Conservation (phyloP, 441 rosid species). For the Bruguiera hainesii region DNA sequence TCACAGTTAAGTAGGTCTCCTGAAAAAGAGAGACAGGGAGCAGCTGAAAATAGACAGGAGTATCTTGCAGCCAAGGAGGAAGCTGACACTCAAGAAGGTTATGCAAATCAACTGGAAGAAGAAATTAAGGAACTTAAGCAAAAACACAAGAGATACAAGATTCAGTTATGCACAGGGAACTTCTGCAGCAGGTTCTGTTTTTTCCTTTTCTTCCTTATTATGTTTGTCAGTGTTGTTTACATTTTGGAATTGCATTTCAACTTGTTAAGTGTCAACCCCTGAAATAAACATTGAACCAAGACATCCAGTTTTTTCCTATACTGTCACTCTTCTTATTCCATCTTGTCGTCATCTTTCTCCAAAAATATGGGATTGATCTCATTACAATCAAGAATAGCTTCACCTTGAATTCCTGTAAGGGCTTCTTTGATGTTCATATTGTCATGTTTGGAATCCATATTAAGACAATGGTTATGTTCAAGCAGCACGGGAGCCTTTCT, state of each 20-base stretch:
- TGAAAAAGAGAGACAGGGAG: constrained; percentile 98
- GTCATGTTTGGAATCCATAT: neutral
- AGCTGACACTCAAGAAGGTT: constrained; percentile 92
- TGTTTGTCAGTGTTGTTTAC: neutral
- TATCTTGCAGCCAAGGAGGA: constrained; percentile 96
- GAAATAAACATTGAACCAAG: too few relatives aligned
- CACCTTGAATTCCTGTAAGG: neutral
- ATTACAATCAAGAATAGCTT: too few relatives aligned
- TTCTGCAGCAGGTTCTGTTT: constrained; percentile 71
- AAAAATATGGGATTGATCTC: too few relatives aligned
- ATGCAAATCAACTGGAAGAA: constrained; percentile 80
- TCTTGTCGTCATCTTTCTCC: too few relatives aligned
- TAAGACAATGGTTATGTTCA: neutral
- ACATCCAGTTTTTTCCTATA: too few relatives aligned
- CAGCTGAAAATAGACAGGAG: constrained; percentile 96
- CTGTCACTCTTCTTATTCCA: too few relatives aligned
- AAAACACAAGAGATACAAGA: constrained; percentile 92
- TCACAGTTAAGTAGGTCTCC: constrained; percentile 87
- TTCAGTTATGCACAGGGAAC: constrained; percentile 68
- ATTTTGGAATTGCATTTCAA: constrained; percentile 3
- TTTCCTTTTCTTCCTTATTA: neutral
- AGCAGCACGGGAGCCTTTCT: neutral
- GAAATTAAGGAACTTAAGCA: constrained; percentile 75
- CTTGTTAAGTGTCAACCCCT: too few relatives aligned
- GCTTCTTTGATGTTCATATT: constrained; percentile 9